Conservation (phyloP, 306 rosid species). For the Vigna angularis region DNA sequence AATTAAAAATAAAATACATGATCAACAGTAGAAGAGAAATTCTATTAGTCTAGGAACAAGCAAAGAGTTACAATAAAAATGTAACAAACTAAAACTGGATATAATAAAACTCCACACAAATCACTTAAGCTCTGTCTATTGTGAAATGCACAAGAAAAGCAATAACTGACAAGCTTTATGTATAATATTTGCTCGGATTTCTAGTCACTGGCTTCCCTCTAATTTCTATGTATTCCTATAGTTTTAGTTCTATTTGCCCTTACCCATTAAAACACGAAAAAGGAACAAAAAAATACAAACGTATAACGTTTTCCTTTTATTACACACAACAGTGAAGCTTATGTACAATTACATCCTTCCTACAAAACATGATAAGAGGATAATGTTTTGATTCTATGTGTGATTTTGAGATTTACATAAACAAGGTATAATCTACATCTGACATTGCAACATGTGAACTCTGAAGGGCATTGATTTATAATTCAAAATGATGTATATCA, state of each 20-base stretch:
- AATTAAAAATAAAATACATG: constrained; percentile 3
- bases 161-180: not conserved
- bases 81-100: not conserved
- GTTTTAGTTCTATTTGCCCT: not conserved
- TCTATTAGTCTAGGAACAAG: not conserved
- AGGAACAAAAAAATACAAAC: not conserved
- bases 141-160: not conserved
- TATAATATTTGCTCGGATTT: not conserved
- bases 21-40: constrained; percentile 9
- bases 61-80: not conserved
- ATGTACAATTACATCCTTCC: not conserved
- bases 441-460: constrained; percentile 15
- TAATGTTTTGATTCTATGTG: not conserved
- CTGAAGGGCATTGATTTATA: not conserved
- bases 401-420: constrained; percentile 22
- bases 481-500: constrained; percentile 16
- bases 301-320: constrained; percentile 6
- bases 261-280: not conserved
- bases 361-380: not conserved
- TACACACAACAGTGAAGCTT: constrained; percentile 12
- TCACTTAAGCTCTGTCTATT: not conserved
- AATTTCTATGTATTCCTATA: not conserved
- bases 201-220: constrained; percentile 13
- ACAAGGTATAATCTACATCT: constrained; percentile 19
- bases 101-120: not conserved